A percentile compares a stretch with the other conserved stretches of the same genome.
phyloP scores from a whole-genome alignment of 2,329 filamentous ascomycete genomes.

The Fusarium sp. region DNA sequence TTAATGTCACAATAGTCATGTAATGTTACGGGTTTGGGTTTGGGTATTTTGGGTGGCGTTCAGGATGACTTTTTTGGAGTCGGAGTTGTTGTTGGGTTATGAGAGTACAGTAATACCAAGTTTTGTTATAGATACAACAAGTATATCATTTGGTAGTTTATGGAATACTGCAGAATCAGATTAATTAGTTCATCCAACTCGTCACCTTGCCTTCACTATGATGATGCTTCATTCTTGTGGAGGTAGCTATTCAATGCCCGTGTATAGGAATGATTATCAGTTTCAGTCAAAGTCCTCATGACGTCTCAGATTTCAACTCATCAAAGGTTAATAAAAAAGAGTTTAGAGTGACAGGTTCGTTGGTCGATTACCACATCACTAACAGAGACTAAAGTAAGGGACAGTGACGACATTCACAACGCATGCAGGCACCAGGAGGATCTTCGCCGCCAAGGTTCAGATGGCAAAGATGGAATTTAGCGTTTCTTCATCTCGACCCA shows the following conservation, averaged over 20 bases:
- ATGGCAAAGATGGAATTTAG: background rate
- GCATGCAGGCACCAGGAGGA: slow-evolving; percentile 18
- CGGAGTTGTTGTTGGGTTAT: slow-evolving; percentile 12
- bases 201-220: background rate
- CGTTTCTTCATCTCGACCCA: slow-evolving; percentile 20
- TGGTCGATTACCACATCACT: slow-evolving; percentile 15
- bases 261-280: background rate
- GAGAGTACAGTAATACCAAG: slow-evolving; percentile 27
- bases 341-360: slow-evolving; percentile 7
- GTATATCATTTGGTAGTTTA: slow-evolving; percentile 24
- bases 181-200: background rate
- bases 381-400: slow-evolving; percentile 7
- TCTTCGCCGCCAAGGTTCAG: slow-evolving; percentile 2
- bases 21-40: background rate
- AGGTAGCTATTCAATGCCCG: background rate
- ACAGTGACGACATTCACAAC: slow-evolving; percentile 22
- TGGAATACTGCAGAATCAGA: background rate
- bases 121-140: slow-evolving; percentile 23
- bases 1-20: slow-evolving; percentile 29
- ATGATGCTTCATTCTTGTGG: background rate
- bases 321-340: background rate
- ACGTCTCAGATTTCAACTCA: slow-evolving; percentile 2
- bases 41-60: slow-evolving; percentile 20
- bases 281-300: background rate
- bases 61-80: background rate